Conservation (phyloP, 306 rosid species). For the Datisca glomerata region DNA sequence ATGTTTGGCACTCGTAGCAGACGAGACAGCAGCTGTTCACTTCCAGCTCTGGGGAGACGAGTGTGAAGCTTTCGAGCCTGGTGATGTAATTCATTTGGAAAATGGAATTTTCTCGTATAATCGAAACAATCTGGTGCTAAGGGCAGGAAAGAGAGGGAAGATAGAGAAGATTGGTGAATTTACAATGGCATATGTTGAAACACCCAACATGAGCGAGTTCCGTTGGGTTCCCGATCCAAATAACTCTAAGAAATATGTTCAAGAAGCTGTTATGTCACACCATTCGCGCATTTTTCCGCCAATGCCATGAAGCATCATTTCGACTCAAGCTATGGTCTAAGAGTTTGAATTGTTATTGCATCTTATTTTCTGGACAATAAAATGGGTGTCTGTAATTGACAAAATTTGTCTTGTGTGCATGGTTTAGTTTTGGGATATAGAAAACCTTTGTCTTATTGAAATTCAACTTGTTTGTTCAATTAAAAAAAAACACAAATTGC, state of each 20-base stretch:
- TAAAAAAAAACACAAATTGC: too few relatives aligned
- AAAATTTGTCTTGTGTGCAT: too few relatives aligned
- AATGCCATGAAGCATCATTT: not conserved
- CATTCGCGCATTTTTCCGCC: slow-evolving; percentile 52
- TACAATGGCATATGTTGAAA: slow-evolving; percentile 52
- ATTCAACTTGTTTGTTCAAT: too few relatives aligned
- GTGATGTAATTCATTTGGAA: slow-evolving; percentile 30
- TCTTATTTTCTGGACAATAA: too few relatives aligned
- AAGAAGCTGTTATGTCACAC: slow-evolving; percentile 36
- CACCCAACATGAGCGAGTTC: slow-evolving; percentile 82
- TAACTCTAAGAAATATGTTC: slow-evolving; percentile 32
- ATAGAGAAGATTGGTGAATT: slow-evolving; percentile 61
- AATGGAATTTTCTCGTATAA: slow-evolving; percentile 54
- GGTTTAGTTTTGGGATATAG: too few relatives aligned
- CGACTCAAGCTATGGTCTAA: too few relatives aligned
- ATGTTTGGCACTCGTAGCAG: slow-evolving; percentile 52
- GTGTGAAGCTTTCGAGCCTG: slow-evolving; percentile 38
- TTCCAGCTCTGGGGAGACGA: slow-evolving; percentile 81
- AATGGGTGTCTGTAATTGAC: too few relatives aligned
- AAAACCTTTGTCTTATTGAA: too few relatives aligned
- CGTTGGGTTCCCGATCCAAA: slow-evolving; percentile 49
- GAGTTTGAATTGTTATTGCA: too few relatives aligned
- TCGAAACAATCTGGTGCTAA: slow-evolving; percentile 32
- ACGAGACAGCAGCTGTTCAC: slow-evolving; percentile 66
- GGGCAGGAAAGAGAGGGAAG: slow-evolving; percentile 79